These are phyloP conservation scores for Talaromyces sp. DNA, from an alignment of 2,329 filamentous ascomycete genomes.

Conservation along the genomic window DNA sequence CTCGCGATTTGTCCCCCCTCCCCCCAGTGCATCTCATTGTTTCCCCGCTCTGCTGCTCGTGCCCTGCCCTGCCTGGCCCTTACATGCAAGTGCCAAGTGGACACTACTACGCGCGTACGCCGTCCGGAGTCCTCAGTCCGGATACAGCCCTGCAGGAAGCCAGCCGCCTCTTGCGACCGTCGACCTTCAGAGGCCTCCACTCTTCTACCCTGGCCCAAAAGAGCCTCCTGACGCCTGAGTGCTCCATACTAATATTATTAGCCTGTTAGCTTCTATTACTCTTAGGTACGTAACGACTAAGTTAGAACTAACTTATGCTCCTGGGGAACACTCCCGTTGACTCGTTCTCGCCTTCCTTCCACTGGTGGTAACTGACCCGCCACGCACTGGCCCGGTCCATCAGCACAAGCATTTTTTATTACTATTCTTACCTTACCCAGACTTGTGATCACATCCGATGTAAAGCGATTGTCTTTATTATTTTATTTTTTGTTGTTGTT, in stretches of 20 bases:
- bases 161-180: not conserved
- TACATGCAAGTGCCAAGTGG: not conserved
- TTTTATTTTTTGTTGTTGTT: not conserved
- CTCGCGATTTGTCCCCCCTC: not conserved
- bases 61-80: constrained; percentile 1
- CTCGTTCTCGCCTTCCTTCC: not conserved
- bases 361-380: not conserved
- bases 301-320: not conserved
- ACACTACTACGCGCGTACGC: not conserved
- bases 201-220: constrained; percentile 16
- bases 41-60: constrained; percentile 2
- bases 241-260: not conserved
- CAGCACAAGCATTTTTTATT: not conserved
- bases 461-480: not conserved
- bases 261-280: not conserved
- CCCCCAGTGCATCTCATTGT: constrained; percentile 6
- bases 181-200: constrained; percentile 25
- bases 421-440: not conserved
- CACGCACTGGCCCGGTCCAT: not conserved
- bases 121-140: no score
- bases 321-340: not conserved
- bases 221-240: not conserved
- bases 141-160: not conserved
- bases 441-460: not conserved
- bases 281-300: not conserved